These are phyloP conservation scores for Strobilomyces echinocephalus DNA, from an alignment of 768 basidiomycete genomes.

Conservation along the genomic window DNA sequence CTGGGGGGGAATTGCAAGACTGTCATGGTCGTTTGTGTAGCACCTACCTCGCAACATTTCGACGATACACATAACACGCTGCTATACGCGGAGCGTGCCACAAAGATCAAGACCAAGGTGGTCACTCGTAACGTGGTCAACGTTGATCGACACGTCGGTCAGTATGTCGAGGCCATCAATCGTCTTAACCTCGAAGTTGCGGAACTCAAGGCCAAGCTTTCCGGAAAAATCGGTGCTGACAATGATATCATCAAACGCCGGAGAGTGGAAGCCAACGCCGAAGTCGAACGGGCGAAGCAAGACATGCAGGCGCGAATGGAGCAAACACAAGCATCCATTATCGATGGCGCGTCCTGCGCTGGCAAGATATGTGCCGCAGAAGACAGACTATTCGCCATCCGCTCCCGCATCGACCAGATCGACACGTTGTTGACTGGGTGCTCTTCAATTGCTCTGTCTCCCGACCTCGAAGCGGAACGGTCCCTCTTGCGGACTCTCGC, in stretches of 20 bases:
- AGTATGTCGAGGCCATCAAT: constrained; percentile 93
- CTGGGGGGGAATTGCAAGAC: constrained; percentile 99
- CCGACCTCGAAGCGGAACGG: constrained; percentile 70
- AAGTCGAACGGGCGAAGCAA: constrained; percentile 67
- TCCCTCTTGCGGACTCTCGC: constrained; percentile 64
- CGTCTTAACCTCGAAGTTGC: constrained; percentile 79
- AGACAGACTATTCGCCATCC: constrained; percentile 60
- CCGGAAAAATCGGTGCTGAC: constrained; percentile 62
- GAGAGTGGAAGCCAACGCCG: constrained; percentile 63
- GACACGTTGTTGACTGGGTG: constrained; percentile 36
- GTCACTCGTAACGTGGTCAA: constrained; percentile 94
- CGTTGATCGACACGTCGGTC: constrained; percentile 90
- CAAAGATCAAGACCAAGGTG: constrained; percentile 97
- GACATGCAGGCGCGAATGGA: constrained; percentile 71
- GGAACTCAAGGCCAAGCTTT: constrained; percentile 80
- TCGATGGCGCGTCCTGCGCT: constrained; percentile 70
- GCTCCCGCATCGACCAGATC: constrained; percentile 56
- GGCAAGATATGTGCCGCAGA: constrained; percentile 70
- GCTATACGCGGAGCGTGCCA: constrained; percentile 94
- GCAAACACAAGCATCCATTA: constrained; percentile 64
- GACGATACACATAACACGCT: constrained; percentile 99
- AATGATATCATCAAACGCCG: constrained; percentile 60
- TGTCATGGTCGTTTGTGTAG: constrained; percentile 98
- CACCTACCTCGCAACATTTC: constrained; percentile 91
- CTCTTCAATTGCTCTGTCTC: constrained; percentile 36